Conservation (phyloP, 2,329 filamentous ascomycete species). For the Cercospora beticola region DNA sequence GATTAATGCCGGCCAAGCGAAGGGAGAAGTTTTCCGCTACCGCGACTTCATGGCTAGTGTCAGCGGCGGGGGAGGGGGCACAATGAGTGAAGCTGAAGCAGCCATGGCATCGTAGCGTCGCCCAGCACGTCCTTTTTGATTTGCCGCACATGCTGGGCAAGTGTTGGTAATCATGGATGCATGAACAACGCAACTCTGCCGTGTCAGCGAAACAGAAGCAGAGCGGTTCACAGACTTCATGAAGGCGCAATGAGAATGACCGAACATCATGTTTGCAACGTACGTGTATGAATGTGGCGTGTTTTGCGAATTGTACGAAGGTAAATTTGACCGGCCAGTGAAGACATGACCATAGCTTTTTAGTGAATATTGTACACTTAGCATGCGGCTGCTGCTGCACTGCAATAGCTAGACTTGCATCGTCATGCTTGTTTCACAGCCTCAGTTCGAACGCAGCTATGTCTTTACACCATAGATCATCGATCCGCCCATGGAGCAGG, state of each 20-base stretch:
- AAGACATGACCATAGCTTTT: neutral
- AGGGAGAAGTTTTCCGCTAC: constrained; percentile 88
- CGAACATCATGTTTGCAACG: neutral
- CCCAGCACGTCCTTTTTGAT: neutral
- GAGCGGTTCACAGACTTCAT: neutral
- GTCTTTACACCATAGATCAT: neutral
- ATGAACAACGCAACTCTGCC: neutral
- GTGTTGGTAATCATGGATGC: neutral
- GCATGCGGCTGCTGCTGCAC: neutral
- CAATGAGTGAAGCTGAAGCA: constrained; percentile 15
- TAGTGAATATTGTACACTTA: neutral
- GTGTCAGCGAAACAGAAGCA: neutral
- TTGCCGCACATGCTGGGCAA: neutral
- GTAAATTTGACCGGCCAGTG: neutral
- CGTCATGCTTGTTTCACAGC: neutral
- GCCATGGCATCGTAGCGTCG: constrained; percentile 15
- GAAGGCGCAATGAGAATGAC: neutral
- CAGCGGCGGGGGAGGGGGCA: constrained; percentile 33
- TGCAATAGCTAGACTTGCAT: neutral
- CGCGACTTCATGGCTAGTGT: constrained; percentile 75
- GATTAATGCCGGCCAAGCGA: constrained; percentile 48
- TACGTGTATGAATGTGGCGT: neutral
- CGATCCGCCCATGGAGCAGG: constrained; percentile 23
- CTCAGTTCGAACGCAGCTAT: neutral
- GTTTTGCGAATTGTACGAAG: neutral